These are phyloP conservation scores for Trametes pubescens DNA, from an alignment of 1,284 basidiomycete genomes.

Conservation along the genomic window DNA sequence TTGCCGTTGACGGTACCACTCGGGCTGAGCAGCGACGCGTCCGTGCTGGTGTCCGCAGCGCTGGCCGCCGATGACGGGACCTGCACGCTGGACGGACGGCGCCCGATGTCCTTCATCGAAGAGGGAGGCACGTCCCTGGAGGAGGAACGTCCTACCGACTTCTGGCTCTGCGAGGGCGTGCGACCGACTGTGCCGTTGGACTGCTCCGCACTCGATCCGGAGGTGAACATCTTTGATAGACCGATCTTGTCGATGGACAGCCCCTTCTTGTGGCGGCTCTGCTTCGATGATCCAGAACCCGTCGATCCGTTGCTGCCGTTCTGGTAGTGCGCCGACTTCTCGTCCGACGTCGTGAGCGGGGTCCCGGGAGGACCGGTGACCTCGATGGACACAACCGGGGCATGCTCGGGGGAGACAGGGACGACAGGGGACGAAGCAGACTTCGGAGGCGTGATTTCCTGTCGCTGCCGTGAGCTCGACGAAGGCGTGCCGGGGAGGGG, in stretches of 20 bases:
- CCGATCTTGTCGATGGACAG: slow-evolving; percentile 80
- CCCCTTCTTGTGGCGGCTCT: slow-evolving; percentile 62
- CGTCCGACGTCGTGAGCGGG: slow-evolving; percentile 45
- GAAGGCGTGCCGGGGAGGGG: slow-evolving; percentile 44
- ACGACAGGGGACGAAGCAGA: slow-evolving; percentile 8
- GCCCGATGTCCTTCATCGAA: slow-evolving; percentile 33
- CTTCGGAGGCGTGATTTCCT: slow-evolving; percentile 20
- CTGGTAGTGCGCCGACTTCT: slow-evolving; percentile 37
- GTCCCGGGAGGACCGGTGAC: slow-evolving; percentile 57
- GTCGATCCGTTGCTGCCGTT: slow-evolving; percentile 39
- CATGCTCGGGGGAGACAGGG: slow-evolving; percentile 18
- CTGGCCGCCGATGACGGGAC: slow-evolving; percentile 37
- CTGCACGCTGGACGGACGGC: slow-evolving; percentile 49
- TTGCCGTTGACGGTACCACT: slow-evolving; percentile 48
- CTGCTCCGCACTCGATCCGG: slow-evolving; percentile 32
- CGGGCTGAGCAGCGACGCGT: slow-evolving; percentile 47
- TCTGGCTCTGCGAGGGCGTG: slow-evolving; percentile 50
- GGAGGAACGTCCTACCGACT: slow-evolving; percentile 14
- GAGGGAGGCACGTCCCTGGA: slow-evolving; percentile 25
- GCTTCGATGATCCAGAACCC: slow-evolving; percentile 49
- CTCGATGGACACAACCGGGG: slow-evolving; percentile 53
- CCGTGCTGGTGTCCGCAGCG: slow-evolving; percentile 32
- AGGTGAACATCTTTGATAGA: slow-evolving; percentile 69
- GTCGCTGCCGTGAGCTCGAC: slow-evolving; percentile 37
- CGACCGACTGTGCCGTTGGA: slow-evolving; percentile 45